Evolutionary conservation across 2,329 filamentous ascomycete genomes (phyloP).

Genomic region (Sporothrix curviconia): DNA sequence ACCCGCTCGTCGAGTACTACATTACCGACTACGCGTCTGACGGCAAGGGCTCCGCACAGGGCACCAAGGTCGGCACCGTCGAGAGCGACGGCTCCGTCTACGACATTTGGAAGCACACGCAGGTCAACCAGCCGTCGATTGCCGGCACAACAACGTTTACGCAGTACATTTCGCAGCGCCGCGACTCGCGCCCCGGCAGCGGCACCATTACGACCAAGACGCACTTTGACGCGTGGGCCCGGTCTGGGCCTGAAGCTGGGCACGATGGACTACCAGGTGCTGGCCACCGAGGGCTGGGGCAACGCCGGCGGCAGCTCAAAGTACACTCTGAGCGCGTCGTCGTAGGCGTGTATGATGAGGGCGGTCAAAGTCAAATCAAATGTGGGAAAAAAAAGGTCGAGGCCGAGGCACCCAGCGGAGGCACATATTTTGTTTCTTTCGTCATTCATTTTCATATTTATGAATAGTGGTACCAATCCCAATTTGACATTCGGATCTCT

Average conservation of each 20-base stretch:
- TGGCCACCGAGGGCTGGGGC: constrained; percentile 44
- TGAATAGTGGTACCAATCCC: too few relatives aligned
- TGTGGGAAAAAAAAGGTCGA: not conserved
- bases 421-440: not conserved
- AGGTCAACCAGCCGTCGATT: constrained; percentile 39
- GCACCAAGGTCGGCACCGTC: constrained; percentile 27
- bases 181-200: constrained; percentile 35
- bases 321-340: constrained; percentile 22
- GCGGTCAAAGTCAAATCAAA: not conserved
- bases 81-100: constrained; percentile 30
- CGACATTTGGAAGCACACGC: constrained; percentile 30
- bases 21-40: constrained; percentile 30
- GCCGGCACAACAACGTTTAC: constrained; percentile 41
- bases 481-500: not conserved
- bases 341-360: not conserved
- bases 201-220: constrained; percentile 44
- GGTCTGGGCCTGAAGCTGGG: constrained; percentile 41
- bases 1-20: constrained; percentile 35
- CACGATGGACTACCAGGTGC: constrained; percentile 43
- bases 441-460: not conserved
- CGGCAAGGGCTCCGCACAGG: constrained; percentile 26
- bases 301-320: constrained; percentile 25
- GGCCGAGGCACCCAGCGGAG: not conserved
- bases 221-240: constrained; percentile 47
- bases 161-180: constrained; percentile 45